Evolutionary conservation across 176 grass and related monocot species (phyloP), one percentile per base, ranked within the genome.

Genomic region (Echinochloa phyllopogon): DNA sequence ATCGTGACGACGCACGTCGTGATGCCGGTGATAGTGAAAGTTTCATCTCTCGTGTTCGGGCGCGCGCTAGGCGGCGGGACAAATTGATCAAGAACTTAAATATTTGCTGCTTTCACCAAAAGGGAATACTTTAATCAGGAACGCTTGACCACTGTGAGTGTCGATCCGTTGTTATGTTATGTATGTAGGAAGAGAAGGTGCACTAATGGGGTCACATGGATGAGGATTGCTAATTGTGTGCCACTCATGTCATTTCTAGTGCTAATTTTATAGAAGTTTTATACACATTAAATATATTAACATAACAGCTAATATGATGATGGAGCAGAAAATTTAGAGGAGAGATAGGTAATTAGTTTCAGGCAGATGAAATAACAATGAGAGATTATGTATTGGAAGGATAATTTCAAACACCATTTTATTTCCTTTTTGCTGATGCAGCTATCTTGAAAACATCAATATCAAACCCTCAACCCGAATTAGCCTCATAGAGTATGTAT

Each of bases 1-100:
- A 29, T 82, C 14, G 78, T 90, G 88, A 86, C 65, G 69, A 72
- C 37, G 72, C 83, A 82, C 83, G 24, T 81, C 62, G 52, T 24
- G 39, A 17, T 41, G 38, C 36, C 10, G 48, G 23, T 44, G 72
- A 76, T 58, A 43, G 64, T 57, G 79, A 65, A 84, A 84, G 82
- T 36, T 82, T 5, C 49, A 17, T 51, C 49, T 6, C 53, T 82
- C 5, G 15, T 6, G 18, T 55, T 53, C 33, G 11, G 58, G 20
- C 20, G 52, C 74, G 7, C 13, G 58, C 51, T 49, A 39, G 62
- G 45, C 62, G 29, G 63, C 44, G 61, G 77, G 20, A 80, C 40
- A 36, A 72, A 73, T 18, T 21, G 17, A 62, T 48, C 18, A 44
- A 62, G 41, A 49, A 38, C 20, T 8, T 44, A 44, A 59, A 59